These are phyloP conservation scores for Aspergillus pseudoterreus DNA, from an alignment of 2,329 filamentous ascomycete species.

Conservation along the genomic window DNA sequence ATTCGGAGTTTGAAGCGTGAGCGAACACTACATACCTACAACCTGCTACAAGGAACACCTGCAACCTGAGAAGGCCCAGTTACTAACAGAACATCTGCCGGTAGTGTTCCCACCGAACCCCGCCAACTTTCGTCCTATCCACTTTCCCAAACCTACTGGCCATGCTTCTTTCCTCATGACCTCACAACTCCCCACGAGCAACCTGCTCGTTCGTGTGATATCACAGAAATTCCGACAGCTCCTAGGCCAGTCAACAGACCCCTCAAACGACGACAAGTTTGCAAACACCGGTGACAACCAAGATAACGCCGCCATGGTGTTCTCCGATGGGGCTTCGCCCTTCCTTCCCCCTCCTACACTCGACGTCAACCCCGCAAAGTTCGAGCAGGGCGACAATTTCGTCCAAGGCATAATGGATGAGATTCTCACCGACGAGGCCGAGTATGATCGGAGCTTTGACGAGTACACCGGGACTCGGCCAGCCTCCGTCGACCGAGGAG, in stretches of 20 bases:
- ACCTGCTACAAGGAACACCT: no score
- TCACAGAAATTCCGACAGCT: background rate
- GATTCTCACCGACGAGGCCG: constrained; percentile 24
- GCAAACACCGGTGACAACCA: background rate
- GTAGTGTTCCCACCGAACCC: background rate
- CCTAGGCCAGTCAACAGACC: background rate
- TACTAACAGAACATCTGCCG: no score
- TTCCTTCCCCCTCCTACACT: constrained; percentile 17
- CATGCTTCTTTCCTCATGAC: background rate
- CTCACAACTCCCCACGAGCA: background rate
- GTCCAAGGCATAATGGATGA: constrained; percentile 16
- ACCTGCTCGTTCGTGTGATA: background rate
- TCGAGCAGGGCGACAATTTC: constrained; percentile 12
- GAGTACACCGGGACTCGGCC: constrained; percentile 5
- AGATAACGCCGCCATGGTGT: background rate
- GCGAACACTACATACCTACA: no score
- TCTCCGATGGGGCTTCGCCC: constrained; percentile 6
- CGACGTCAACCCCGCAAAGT: constrained; percentile 18
- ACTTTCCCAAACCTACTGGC: background rate
- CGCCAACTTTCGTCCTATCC: background rate
- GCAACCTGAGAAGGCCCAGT: no score
- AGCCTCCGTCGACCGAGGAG: background rate
- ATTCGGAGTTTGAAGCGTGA: no score
- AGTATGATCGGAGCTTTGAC: constrained; percentile 15
- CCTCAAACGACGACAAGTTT: background rate